Conservation (phyloP, 2,329 filamentous ascomycete species). For the Phyllosticta citriasiana region DNA sequence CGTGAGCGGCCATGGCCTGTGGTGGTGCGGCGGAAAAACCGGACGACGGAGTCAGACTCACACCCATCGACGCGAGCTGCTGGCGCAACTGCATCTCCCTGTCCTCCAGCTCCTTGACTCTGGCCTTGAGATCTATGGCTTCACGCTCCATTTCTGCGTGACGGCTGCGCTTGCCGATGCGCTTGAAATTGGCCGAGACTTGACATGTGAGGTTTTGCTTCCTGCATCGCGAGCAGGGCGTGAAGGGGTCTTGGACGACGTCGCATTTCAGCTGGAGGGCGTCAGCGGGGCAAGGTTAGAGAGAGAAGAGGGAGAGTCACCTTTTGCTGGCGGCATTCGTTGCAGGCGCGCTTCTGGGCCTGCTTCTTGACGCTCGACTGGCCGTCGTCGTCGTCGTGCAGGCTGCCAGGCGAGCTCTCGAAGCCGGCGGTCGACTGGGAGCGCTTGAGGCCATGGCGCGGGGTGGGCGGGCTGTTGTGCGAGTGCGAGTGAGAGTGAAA, state of each 20-base stretch:
- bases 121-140: conserved; percentile 48
- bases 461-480: conserved; percentile 4
- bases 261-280: conserved; percentile 62
- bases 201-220: conserved; percentile 75
- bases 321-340: conserved; percentile 79
- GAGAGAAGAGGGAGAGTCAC: conserved; percentile 35
- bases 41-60: conserved; percentile 1
- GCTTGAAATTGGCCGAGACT: conserved; percentile 82
- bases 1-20: conserved; percentile 48
- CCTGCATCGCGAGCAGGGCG: conserved; percentile 65
- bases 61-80: conserved; percentile 29
- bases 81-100: conserved; percentile 50
- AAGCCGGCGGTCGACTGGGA: conserved; percentile 16
- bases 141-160: conserved; percentile 82
- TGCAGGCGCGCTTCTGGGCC: conserved; percentile 61
- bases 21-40: conserved; percentile 27
- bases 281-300: conserved; percentile 13
- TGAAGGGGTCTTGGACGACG: conserved; percentile 71
- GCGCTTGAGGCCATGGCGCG: conserved; percentile 8
- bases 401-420: conserved; percentile 28
- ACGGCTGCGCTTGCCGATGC: conserved; percentile 69
- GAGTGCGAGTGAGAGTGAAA: not conserved
- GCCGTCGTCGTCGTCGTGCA: conserved; percentile 17
- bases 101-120: conserved; percentile 38
- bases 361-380: conserved; percentile 16